Base-by-base conservation (phyloP, 208 protist genomes). In the Kentomonas sorsogonicus region DNA sequence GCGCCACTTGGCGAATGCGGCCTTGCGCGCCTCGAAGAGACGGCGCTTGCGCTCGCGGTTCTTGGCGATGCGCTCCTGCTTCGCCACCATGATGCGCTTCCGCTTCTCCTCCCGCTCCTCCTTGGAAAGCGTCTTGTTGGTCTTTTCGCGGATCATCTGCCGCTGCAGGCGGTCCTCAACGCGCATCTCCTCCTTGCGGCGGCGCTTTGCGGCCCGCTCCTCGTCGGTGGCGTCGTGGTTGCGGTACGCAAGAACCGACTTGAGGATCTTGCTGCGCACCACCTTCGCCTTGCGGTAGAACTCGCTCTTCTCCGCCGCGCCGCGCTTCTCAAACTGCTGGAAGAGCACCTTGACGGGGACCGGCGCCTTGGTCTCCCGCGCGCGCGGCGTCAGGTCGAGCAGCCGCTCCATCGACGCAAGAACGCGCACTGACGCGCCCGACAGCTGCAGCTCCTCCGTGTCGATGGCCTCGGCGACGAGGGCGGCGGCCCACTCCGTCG, bases 21-120 rank as follows among this genome's bases (percentile, higher is more conserved):
- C 71, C 60, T 85, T 65, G 5, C 83, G 81, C 1, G 66, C 53
- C 41, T 88, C 75, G 60, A 90, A 83, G 2, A 94, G 66, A 16
- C 74, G 78, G 27, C 77, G 75, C 70, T 91, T 89, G 41, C 88
- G 72, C 52, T 89, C 82, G 26, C 79, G 74, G 61, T 94, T 94
- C 67, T 88, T 87, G 31, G 79, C 81, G 60, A 94, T 91, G 53
- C 88, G 83, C 46, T 89, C 77, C 60, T 94, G 84, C 66, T 94
- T 94, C 18, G 88, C 88, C 40, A 80, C 56, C 62, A 89, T 65
- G 22, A 91, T 82, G 50, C 58, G 67, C 64, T 84, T 83, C 22
- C 88, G 78, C 61, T 83, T 86, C 65, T 89, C 82, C 51, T 91
- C 79, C 10, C 73, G 73, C 58, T 94, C 88, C 64, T 91, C 88